A percentile compares a stretch with the other conserved stretches of the same genome.
These are phyloP conservation scores for Aspergillus sp. DNA, from an alignment of 2,329 filamentous ascomycete genomes.

Conservation along the genomic window DNA sequence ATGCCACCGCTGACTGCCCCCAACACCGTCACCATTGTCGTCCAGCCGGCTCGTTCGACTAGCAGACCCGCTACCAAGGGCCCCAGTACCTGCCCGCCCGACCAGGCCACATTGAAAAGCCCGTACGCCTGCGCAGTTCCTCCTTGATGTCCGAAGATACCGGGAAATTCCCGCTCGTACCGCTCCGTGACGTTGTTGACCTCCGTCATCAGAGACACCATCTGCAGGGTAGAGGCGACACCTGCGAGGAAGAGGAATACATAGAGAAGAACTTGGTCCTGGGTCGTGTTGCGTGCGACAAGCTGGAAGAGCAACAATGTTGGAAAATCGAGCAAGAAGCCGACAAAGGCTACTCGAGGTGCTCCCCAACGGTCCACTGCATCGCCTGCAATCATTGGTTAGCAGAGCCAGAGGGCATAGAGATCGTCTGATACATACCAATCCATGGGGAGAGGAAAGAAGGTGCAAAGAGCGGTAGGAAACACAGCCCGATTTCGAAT, in stretches of 20 bases:
- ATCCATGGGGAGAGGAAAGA: constrained; percentile 62
- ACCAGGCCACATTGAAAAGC: constrained; percentile 58
- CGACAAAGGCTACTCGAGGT: constrained; percentile 57
- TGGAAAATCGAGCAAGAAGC: constrained; percentile 60
- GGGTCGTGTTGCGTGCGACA: constrained; percentile 57
- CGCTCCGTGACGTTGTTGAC: constrained; percentile 59
- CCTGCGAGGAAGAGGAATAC: constrained; percentile 63
- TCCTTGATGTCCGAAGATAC: constrained; percentile 56
- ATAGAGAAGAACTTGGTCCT: constrained; percentile 65
- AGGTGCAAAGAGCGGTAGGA: constrained; percentile 61
- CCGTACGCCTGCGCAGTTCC: constrained; percentile 62
- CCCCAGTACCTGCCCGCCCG: constrained; percentile 53
- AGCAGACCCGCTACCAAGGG: constrained; percentile 56
- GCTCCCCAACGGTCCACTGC: constrained; percentile 59
- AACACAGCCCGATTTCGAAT: constrained; percentile 58
- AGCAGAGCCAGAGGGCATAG: neutral
- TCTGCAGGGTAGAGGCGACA: constrained; percentile 56
- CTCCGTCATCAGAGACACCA: constrained; percentile 70
- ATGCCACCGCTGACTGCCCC: constrained; percentile 52
- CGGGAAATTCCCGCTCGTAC: constrained; percentile 53
- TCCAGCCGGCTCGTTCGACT: constrained; percentile 50
- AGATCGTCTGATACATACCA: constrained; percentile 43
- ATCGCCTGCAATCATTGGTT: constrained; percentile 17
- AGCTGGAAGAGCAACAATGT: constrained; percentile 66
- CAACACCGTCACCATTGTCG: constrained; percentile 54